Base-by-base conservation (phyloP, 2,329 filamentous ascomycete species). In the Fusarium sp. region DNA sequence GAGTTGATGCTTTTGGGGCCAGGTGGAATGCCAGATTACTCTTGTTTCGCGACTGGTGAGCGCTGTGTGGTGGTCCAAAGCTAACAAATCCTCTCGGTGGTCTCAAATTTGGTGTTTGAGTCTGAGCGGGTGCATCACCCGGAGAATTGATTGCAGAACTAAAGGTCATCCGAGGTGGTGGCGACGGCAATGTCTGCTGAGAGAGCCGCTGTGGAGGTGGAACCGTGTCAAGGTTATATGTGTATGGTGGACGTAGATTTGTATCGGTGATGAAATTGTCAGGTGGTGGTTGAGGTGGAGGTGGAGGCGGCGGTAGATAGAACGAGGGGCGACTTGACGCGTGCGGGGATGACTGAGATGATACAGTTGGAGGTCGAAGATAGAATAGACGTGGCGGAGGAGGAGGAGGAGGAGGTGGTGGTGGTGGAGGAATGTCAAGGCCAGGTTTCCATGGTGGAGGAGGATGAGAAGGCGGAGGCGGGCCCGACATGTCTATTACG, bases 401-500 rank as follows among this genome's bases (percentile, higher is more conserved):
- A 10, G 34, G 34, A 36, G 15, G 34, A 9, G 64, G 66, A 20
- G 54, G 54, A 20, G 45, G 30, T 5, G 32, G 30, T 32, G 30
- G 32, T 15, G 32, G 32, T 34, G 32, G 32, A 8, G 14, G 32
- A 15, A 62, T 32, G 44, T 69, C 56, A 54, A 63, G 57, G 34
- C 50, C 44, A 48, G 24, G 34, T 34, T 62, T 67, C 48, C 66
- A 61, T 48, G 42, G 32, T 38, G 59, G 65, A 39, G 54, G 70
- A 52, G 68, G 71, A 54, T 71, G 66, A 50, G 67, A 67, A 50
- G 73, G 74, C 56, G 73, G 71, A 56, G 72, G 72, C 14, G 68
- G 74, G 57, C 75, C 75, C 34, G 72, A 65, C 61, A 73, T 63
- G 41, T 66, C 52, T 52, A 66, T 54, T 41, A 75, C 73, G 67